These are phyloP conservation scores for Eudorina sp. DNA, from an alignment of 139 green algal genomes.

Conservation along the genomic window DNA sequence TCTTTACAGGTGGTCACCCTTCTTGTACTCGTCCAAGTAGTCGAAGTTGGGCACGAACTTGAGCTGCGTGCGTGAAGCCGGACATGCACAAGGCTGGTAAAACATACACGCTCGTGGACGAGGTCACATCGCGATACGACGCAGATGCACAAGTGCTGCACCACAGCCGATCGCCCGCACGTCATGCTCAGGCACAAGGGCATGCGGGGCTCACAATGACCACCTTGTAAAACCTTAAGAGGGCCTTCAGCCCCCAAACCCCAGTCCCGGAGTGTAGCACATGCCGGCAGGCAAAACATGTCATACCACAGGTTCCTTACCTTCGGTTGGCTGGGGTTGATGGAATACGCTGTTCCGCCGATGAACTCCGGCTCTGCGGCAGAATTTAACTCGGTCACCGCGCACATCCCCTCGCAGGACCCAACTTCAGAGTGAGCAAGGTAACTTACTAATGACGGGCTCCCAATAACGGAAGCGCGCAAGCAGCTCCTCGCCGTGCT, in stretches of 20 bases:
- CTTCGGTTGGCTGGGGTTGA: conserved; percentile 60
- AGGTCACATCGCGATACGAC: too few relatives aligned
- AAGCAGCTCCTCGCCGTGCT: conserved; percentile 65
- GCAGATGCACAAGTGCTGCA: too few relatives aligned
- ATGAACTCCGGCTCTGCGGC: conserved; percentile 58
- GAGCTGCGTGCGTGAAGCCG: background rate
- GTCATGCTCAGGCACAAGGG: too few relatives aligned
- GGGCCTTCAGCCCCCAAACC: too few relatives aligned
- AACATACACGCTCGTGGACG: too few relatives aligned
- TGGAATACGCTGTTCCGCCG: conserved; percentile 61
- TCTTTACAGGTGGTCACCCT: conserved; percentile 46
- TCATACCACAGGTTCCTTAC: too few relatives aligned
- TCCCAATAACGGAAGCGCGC: conserved; percentile 67
- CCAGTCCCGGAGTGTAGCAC: too few relatives aligned
- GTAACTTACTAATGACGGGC: conserved; percentile 62
- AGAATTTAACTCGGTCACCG: background rate
- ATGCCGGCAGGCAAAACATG: too few relatives aligned
- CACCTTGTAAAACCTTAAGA: too few relatives aligned
- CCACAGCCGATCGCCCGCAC: too few relatives aligned
- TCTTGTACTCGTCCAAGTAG: conserved; percentile 53
- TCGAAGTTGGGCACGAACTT: conserved; percentile 50
- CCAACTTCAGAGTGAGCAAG: background rate
- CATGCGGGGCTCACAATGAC: too few relatives aligned
- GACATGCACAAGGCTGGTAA: too few relatives aligned
- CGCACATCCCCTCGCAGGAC: background rate